Conservation (phyloP, 2,329 filamentous ascomycete species). For the Calycina herbarum region DNA sequence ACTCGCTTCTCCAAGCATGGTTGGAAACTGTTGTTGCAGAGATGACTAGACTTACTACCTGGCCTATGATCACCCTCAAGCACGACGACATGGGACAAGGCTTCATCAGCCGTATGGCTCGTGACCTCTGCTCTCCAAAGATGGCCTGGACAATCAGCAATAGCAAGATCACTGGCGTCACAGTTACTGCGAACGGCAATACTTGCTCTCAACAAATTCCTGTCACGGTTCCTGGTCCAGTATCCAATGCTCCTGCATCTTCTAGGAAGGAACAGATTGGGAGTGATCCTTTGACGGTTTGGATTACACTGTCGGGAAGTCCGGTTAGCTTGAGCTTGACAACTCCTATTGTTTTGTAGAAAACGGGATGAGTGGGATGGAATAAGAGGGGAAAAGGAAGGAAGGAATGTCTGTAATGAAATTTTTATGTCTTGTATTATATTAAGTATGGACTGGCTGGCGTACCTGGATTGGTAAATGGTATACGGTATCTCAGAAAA, state of each 20-base stretch:
- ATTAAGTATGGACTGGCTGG: too few relatives aligned
- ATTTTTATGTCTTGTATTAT: too few relatives aligned
- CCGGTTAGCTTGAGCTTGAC: neutral
- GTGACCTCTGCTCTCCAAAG: slow-evolving; percentile 20
- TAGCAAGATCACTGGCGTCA: slow-evolving; percentile 13
- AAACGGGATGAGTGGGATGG: too few relatives aligned
- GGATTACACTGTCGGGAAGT: neutral
- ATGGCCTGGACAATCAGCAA: slow-evolving; percentile 2
- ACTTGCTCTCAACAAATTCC: slow-evolving; percentile 16
- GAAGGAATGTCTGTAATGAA: too few relatives aligned
- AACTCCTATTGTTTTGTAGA: slow-evolving; percentile 1
- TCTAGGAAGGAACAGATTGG: slow-evolving; percentile 43
- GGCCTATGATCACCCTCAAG: slow-evolving; percentile 54
- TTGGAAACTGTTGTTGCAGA: slow-evolving; percentile 28
- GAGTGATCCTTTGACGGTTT: slow-evolving; percentile 50
- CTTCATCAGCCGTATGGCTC: slow-evolving; percentile 49
- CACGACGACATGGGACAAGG: slow-evolving; percentile 40
- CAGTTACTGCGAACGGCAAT: slow-evolving; percentile 38
- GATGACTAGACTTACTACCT: slow-evolving; percentile 39
- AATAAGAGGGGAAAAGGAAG: too few relatives aligned
- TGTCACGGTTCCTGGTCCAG: slow-evolving; percentile 36
- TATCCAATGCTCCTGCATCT: slow-evolving; percentile 6
- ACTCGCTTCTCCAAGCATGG: slow-evolving; percentile 28
- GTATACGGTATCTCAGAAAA: too few relatives aligned
- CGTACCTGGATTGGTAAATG: too few relatives aligned